Evolutionary conservation across 2,329 filamentous ascomycete genomes (phyloP).

Genomic region (Fusarium coicis): DNA sequence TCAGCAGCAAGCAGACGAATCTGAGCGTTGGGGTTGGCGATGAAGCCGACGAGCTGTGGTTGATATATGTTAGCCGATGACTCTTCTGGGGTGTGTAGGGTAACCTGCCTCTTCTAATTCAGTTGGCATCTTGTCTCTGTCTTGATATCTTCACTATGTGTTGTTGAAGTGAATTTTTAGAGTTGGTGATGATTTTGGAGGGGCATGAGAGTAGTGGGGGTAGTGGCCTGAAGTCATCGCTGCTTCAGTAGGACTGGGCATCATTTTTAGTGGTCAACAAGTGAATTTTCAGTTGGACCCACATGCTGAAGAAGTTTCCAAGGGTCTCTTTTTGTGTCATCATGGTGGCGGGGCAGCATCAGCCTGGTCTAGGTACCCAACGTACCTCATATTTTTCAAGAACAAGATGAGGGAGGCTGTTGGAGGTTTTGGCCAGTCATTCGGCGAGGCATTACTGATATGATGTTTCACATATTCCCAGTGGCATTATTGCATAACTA

Average conservation of each 20-base stretch:
- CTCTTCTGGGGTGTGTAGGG: accelerated
- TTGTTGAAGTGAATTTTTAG: constrained; percentile 32
- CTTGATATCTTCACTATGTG: background rate
- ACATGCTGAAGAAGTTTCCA: constrained; percentile 40
- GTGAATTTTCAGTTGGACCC: constrained; percentile 43
- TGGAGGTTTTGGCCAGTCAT: background rate
- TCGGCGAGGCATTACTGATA: background rate
- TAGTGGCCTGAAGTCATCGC: constrained; percentile 45
- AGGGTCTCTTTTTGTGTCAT: constrained; percentile 33
- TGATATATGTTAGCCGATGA: constrained; percentile 11
- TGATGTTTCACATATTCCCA: too few relatives aligned
- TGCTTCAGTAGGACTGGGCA: constrained; percentile 38
- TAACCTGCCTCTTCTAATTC: constrained; percentile 74
- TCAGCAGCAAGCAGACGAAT: constrained; percentile 88
- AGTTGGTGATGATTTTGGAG: constrained; percentile 40
- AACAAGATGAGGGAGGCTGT: background rate
- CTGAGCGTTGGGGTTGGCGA: constrained; percentile 90
- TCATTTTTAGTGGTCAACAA: constrained; percentile 30
- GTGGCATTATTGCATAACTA: background rate
- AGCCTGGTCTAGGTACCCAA: background rate
- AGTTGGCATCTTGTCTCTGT: constrained; percentile 68
- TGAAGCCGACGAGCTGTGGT: constrained; percentile 85
- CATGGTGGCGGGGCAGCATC: constrained; percentile 39
- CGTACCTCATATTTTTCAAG: constrained; percentile 9
- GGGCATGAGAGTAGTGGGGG: constrained; percentile 44